phyloP scores from a whole-genome alignment of 2,329 filamentous ascomycete species.

The Juglanconis juglandina region DNA sequence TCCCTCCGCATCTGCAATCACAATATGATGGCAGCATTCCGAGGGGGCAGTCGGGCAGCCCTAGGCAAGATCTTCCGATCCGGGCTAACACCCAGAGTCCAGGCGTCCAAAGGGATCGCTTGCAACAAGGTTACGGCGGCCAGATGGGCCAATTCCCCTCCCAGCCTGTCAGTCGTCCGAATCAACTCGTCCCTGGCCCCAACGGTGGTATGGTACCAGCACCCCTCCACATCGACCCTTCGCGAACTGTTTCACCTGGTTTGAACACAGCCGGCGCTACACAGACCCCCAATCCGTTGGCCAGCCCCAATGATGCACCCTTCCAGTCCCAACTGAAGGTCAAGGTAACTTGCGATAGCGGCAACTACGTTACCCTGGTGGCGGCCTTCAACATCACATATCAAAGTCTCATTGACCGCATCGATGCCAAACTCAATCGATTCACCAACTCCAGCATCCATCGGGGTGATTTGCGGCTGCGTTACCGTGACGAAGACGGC shows the following conservation, averaged over 20 bases:
- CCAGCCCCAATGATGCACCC: slow-evolving; percentile 42
- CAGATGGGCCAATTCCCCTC: slow-evolving; percentile 55
- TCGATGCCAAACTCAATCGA: slow-evolving; percentile 88
- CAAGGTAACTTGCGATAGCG: slow-evolving; percentile 82
- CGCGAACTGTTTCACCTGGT: slow-evolving; percentile 26
- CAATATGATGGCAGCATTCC: slow-evolving; percentile 63
- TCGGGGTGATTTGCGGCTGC: slow-evolving; percentile 77
- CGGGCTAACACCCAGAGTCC: slow-evolving; percentile 70
- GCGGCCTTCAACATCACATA: slow-evolving; percentile 94
- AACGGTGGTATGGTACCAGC: slow-evolving; percentile 30
- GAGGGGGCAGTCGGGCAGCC: slow-evolving; percentile 79
- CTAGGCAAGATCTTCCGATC: slow-evolving; percentile 63
- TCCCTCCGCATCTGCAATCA: slow-evolving; percentile 65
- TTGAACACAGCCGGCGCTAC: slow-evolving; percentile 36
- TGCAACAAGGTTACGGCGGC: slow-evolving; percentile 43
- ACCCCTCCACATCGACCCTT: slow-evolving; percentile 30
- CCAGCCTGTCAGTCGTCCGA: slow-evolving; percentile 46
- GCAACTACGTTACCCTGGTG: slow-evolving; percentile 91
- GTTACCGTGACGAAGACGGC: slow-evolving; percentile 87
- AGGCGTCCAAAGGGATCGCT: slow-evolving; percentile 60
- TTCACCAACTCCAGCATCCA: slow-evolving; percentile 82
- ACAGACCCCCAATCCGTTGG: slow-evolving; percentile 30
- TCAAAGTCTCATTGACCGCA: slow-evolving; percentile 87
- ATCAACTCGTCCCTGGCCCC: slow-evolving; percentile 42
- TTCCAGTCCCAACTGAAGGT: slow-evolving; percentile 82